Conservation (phyloP, 106 monocot species). For the Hemerocallis citrina region DNA sequence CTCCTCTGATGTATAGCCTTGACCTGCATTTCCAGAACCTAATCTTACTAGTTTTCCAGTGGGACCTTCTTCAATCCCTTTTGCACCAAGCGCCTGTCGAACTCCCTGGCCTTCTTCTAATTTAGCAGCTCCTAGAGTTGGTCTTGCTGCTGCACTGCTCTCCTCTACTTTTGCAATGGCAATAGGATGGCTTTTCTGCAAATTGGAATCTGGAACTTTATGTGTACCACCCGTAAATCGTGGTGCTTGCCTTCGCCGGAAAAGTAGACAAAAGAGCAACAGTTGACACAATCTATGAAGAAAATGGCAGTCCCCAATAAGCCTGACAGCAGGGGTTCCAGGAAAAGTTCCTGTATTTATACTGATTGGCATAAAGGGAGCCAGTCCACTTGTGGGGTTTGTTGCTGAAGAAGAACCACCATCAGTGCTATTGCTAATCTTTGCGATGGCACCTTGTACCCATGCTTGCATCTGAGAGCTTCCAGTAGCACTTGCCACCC, state of each 20-base stretch:
- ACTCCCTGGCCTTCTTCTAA: slow-evolving; percentile 57
- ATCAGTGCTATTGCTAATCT: slow-evolving; percentile 80
- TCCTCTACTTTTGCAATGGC: slow-evolving; percentile 58
- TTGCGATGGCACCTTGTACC: slow-evolving; percentile 98
- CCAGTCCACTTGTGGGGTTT: slow-evolving; percentile 55
- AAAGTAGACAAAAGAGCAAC: slow-evolving; percentile 86
- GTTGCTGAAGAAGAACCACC: slow-evolving; percentile 55
- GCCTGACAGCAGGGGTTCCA: slow-evolving; percentile 97
- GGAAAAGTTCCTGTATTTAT: slow-evolving; percentile 97
- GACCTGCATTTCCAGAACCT: slow-evolving; percentile 94
- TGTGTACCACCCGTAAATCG: slow-evolving; percentile 31
- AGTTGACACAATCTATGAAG: slow-evolving; percentile 94
- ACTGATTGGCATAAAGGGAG: slow-evolving; percentile 85
- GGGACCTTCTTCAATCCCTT: slow-evolving; percentile 65
- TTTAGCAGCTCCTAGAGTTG: slow-evolving; percentile 37
- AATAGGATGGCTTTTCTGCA: slow-evolving; percentile 41
- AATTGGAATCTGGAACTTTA: slow-evolving; percentile 43
- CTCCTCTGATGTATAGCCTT: slow-evolving; percentile 98
- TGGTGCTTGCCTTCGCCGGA: slow-evolving; percentile 69
- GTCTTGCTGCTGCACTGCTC: slow-evolving; percentile 16
- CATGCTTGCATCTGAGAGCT: slow-evolving; percentile 96
- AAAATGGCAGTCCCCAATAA: slow-evolving; percentile 98
- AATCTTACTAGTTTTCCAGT: slow-evolving; percentile 44
- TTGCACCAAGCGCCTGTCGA: slow-evolving; percentile 56
- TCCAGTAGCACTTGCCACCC: slow-evolving; percentile 48